Percentiles rank a stretch among this genome's conserved stretches.
These are phyloP conservation scores for Mollisia scopiformis DNA, from an alignment of 2,329 filamentous ascomycete species.

Conservation along the genomic window DNA sequence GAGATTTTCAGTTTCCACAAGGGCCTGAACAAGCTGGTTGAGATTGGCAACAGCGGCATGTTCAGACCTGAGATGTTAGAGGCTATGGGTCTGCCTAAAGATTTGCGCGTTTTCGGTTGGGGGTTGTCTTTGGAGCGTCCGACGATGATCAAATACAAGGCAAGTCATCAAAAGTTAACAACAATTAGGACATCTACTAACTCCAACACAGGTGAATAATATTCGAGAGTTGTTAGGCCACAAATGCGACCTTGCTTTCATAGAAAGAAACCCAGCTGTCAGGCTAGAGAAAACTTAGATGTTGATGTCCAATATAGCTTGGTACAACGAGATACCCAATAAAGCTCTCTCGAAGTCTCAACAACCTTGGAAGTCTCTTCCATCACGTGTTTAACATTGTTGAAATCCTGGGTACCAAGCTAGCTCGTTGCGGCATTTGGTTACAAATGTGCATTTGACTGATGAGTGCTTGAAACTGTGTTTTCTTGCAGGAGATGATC, in stretches of 20 bases:
- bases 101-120: constrained; percentile 93
- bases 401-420: too few species aligned
- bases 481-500: too few species aligned
- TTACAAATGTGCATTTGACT: too few species aligned
- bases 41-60: constrained; percentile 98
- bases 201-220: constrained; percentile 56
- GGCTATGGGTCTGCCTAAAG: constrained; percentile 88
- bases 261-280: constrained; percentile 89
- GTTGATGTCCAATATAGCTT: not conserved
- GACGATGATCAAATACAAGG: constrained; percentile 68
- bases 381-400: not conserved
- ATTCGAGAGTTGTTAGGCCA: constrained; percentile 67
- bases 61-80: constrained; percentile 98
- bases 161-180: constrained; percentile 6
- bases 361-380: not conserved
- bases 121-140: constrained; percentile 90
- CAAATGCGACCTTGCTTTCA: constrained; percentile 92
- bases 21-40: constrained; percentile 87
- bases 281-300: constrained; percentile 55
- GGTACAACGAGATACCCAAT: not conserved
- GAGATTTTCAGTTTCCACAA: constrained; percentile 97
- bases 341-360: too few species aligned
- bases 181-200: constrained; percentile 10
- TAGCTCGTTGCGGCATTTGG: too few species aligned
- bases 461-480: too few species aligned